A percentile compares a stretch with the other conserved stretches of the same genome.
Conservation (phyloP, 441 rosid species). For the Monsonia emarginata region DNA sequence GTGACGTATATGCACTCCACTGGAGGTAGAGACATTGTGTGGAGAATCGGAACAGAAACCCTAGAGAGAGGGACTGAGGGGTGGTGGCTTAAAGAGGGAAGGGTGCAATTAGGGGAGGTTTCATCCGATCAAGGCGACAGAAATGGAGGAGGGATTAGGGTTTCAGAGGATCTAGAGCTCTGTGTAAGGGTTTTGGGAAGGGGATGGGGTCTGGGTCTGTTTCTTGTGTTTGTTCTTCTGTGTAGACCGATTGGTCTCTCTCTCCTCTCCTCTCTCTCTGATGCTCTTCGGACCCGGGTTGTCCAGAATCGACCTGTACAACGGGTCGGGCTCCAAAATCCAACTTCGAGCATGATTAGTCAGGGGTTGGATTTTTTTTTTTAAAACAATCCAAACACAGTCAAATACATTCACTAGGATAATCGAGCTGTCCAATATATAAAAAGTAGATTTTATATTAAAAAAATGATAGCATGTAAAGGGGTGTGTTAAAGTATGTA, state of each 20-base stretch:
- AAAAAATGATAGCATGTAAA: no score
- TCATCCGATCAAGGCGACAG: background rate
- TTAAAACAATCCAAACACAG: no score
- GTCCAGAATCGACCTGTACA: background rate
- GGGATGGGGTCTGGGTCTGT: slow-evolving; percentile 5
- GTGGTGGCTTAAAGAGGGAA: background rate
- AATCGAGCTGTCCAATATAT: no score
- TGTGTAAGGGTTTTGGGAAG: slow-evolving; percentile 1
- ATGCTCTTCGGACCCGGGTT: slow-evolving; percentile 1
- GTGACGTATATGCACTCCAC: slow-evolving; percentile 59
- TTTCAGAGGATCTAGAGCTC: slow-evolving; percentile 2
- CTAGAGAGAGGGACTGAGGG: slow-evolving; percentile 2
- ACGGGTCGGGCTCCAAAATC: background rate
- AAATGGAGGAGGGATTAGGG: slow-evolving; percentile 6
- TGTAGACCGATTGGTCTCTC: slow-evolving; percentile 6
- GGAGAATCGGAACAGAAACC: slow-evolving; percentile 1
- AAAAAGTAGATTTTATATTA: no score
- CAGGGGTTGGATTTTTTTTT: no score
- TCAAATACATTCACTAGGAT: no score
- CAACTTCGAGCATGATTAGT: no score
- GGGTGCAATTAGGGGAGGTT: background rate
- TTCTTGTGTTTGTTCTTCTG: background rate
- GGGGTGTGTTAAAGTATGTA: no score
- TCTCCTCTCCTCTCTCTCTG: background rate
- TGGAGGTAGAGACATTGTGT: slow-evolving; percentile 48